A percentile compares a stretch with the other conserved stretches of the same genome.
Conservation (phyloP, 78 protist species). For the Dictyostelium firmibasis region DNA sequence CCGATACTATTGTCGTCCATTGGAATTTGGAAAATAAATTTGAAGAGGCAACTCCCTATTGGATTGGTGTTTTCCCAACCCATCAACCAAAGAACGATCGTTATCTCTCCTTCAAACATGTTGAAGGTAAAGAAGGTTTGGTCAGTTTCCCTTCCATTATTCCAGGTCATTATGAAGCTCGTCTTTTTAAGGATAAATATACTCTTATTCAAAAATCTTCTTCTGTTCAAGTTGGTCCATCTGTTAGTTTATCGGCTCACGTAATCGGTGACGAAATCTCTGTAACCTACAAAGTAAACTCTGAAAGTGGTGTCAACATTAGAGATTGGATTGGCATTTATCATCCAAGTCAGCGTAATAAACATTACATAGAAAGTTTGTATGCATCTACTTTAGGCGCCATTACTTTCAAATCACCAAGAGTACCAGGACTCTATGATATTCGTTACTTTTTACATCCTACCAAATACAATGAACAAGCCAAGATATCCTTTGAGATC, state of each 20-base stretch:
- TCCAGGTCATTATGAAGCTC: conserved; percentile 75
- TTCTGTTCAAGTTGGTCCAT: conserved; percentile 30
- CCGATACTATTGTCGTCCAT: background rate
- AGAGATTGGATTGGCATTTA: conserved; percentile 71
- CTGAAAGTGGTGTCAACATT: no score
- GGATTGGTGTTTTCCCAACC: conserved; percentile 79
- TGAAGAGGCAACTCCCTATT: conserved; percentile 1
- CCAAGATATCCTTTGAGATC: conserved; percentile 14
- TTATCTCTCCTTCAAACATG: conserved; percentile 26
- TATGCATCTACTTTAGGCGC: conserved; percentile 14
- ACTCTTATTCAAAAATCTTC: conserved; percentile 10
- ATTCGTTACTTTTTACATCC: conserved; percentile 64
- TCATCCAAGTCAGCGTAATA: conserved; percentile 15
- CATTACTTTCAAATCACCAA: conserved; percentile 28
- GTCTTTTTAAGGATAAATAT: conserved; percentile 50
- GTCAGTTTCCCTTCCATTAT: conserved; percentile 23
- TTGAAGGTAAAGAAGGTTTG: conserved; percentile 13
- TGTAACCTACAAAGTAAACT: background rate
- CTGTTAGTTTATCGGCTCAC: background rate
- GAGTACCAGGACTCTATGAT: conserved; percentile 51
- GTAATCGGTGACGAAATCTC: conserved; percentile 58
- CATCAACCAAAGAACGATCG: conserved; percentile 78
- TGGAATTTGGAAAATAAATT: conserved; percentile 52
- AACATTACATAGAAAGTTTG: conserved; percentile 12
- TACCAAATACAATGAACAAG: conserved; percentile 75